These are phyloP conservation scores for Porodaedalea pini DNA, from an alignment of 1,284 basidiomycete genomes.

Conservation along the genomic window DNA sequence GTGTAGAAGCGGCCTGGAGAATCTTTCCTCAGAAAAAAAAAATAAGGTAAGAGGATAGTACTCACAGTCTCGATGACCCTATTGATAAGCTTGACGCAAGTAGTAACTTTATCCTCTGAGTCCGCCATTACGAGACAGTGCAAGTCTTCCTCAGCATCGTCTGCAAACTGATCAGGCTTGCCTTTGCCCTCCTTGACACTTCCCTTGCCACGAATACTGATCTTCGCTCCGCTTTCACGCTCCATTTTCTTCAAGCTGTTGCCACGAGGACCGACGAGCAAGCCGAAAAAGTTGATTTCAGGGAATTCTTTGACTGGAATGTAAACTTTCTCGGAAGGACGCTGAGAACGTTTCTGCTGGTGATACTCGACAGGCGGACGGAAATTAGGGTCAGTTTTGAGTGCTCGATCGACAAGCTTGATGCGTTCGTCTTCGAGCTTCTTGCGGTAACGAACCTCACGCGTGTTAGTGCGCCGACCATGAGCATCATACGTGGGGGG, in stretches of 20 bases:
- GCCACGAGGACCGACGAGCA: conserved; percentile 96
- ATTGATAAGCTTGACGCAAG: conserved; percentile 95
- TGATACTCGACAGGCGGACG: conserved; percentile 95
- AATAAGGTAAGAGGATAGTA: conserved; percentile 22
- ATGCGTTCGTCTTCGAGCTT: conserved; percentile 98
- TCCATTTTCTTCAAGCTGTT: conserved; percentile 99
- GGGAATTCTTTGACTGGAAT: conserved; percentile 99
- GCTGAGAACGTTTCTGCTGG: conserved; percentile 86
- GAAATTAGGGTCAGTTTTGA: conserved; percentile 98
- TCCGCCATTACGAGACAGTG: conserved; percentile 97
- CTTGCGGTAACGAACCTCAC: conserved; percentile 96
- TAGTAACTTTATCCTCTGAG: conserved; percentile 84
- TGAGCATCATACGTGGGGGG: conserved; percentile 97
- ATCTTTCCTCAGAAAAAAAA: conserved; percentile 20
- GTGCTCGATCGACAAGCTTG: conserved; percentile 88
- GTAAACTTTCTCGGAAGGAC: conserved; percentile 96
- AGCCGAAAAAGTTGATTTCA: conserved; percentile 99
- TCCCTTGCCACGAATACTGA: conserved; percentile 97
- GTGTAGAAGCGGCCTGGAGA: conserved; percentile 89
- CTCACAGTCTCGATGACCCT: conserved; percentile 95
- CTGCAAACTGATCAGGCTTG: conserved; percentile 85
- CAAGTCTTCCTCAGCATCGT: conserved; percentile 98
- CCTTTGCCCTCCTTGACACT: conserved; percentile 99
- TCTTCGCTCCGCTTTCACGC: conserved; percentile 95
- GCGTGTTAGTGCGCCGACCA: conserved; percentile 96